phyloP scores from a whole-genome alignment of 805 yeast genomes.

The Hanseniaspora pseudoguilliermondii region DNA sequence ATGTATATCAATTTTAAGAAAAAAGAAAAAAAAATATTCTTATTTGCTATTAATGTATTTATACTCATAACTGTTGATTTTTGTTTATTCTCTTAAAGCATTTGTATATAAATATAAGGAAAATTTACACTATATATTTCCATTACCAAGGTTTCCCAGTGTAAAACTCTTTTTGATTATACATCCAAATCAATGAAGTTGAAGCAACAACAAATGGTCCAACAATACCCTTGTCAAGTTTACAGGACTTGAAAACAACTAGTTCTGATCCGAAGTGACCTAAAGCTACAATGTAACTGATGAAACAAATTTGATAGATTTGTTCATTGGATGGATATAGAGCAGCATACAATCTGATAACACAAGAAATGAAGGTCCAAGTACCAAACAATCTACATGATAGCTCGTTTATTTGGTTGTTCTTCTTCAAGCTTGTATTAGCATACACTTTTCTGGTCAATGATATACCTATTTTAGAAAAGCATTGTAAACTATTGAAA shows the following conservation, averaged over 20 bases:
- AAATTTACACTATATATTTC: too few species aligned
- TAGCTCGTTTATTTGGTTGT: slow-evolving; percentile 47
- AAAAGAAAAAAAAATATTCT: too few species aligned
- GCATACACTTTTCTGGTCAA: slow-evolving; percentile 74
- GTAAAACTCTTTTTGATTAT: slow-evolving; percentile 53
- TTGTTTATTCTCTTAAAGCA: not conserved
- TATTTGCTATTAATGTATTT: not conserved
- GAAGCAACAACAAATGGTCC: slow-evolving; percentile 83
- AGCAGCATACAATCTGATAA: slow-evolving; percentile 80
- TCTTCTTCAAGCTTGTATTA: slow-evolving; percentile 27
- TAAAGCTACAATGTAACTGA: slow-evolving; percentile 71
- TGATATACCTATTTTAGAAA: slow-evolving; percentile 51
- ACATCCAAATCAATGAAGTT: slow-evolving; percentile 71
- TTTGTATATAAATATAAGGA: not conserved
- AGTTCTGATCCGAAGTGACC: slow-evolving; percentile 76
- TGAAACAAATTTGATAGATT: slow-evolving; percentile 64
- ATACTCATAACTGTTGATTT: not conserved
- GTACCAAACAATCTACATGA: slow-evolving; percentile 98
- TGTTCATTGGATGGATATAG: slow-evolving; percentile 55
- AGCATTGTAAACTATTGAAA: slow-evolving; percentile 82
- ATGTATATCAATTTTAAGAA: too few species aligned
- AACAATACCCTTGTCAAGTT: slow-evolving; percentile 70
- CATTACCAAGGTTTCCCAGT: slow-evolving; percentile 24
- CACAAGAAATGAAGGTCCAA: slow-evolving; percentile 82
- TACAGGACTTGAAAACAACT: slow-evolving; percentile 65